These are phyloP conservation scores for Chloris gayana DNA, from an alignment of 176 grass and related monocot genomes.

Conservation along the genomic window DNA sequence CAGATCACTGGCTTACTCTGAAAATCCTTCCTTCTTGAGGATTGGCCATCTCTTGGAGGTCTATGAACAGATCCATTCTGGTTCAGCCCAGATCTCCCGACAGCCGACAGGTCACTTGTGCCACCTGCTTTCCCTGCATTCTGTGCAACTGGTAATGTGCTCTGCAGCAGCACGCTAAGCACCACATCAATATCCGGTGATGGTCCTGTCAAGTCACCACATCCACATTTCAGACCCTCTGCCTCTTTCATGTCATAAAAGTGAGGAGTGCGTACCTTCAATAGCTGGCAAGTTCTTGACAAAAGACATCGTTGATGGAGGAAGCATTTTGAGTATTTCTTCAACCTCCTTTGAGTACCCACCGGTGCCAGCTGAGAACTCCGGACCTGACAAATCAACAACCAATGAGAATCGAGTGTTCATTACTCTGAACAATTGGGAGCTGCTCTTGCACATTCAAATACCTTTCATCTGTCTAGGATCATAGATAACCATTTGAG, in stretches of 20 bases:
- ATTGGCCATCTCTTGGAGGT: constrained; percentile 57
- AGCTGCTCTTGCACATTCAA: not conserved
- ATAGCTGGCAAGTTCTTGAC: constrained; percentile 81
- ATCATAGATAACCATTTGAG: constrained; percentile 92
- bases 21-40: constrained; percentile 59
- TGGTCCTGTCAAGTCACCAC: constrained; percentile 51
- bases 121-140: constrained; percentile 52
- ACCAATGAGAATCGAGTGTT: not conserved
- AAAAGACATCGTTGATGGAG: constrained; percentile 55
- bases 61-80: constrained; percentile 76
- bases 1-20: constrained; percentile 45
- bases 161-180: constrained; percentile 73
- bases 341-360: constrained; percentile 65
- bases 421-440: not conserved
- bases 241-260: not conserved
- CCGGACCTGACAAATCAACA: constrained; percentile 54
- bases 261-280: constrained; percentile 55
- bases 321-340: constrained; percentile 76
- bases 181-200: constrained; percentile 77
- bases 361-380: constrained; percentile 49
- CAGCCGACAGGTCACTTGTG: constrained; percentile 49
- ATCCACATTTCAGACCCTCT: constrained; percentile 22
- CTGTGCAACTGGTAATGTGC: constrained; percentile 51
- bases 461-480: constrained; percentile 90
- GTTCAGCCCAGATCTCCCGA: constrained; percentile 54